Conservation (phyloP, 108 stramenopile species). For the Chaetoceros muelleri region DNA sequence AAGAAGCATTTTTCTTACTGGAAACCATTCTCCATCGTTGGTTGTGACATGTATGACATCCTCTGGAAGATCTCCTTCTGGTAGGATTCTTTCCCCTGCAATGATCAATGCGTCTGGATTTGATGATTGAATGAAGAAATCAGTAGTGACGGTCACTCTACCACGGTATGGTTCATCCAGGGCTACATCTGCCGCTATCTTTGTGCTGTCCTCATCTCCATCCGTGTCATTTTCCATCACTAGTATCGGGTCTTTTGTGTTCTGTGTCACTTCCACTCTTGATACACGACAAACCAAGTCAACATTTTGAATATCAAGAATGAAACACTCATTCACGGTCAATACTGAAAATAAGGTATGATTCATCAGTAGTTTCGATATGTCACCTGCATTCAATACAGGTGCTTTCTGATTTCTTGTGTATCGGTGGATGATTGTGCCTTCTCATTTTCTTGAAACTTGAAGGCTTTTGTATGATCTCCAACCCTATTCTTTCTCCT, state of each 20-base stretch:
- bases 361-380: neutral
- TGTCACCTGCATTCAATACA: neutral
- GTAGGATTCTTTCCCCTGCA: neutral
- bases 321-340: slow-evolving; percentile 2
- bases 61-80: neutral
- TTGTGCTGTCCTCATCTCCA: neutral
- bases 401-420: neutral
- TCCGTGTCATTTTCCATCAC: neutral
- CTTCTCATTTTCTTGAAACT: slow-evolving; percentile 9
- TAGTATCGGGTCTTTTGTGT: neutral
- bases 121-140: slow-evolving; percentile 3
- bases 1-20: slow-evolving; percentile 2
- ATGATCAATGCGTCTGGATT: neutral
- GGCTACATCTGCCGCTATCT: neutral
- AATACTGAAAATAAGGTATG: neutral
- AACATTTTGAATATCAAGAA: neutral
- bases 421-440: neutral
- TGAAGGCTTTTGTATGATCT: slow-evolving; percentile 9
- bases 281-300: slow-evolving; percentile 8
- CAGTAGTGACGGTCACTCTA: neutral
- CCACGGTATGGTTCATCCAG: slow-evolving; percentile 9
- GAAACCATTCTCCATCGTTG: slow-evolving; percentile 11
- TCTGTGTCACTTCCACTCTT: neutral
- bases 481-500: slow-evolving; percentile 5
- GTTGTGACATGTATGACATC: slow-evolving; percentile 10